Evolutionary conservation across 164 flowering plant species (phyloP).

Genomic region (Kalanchoe fedtschenkoi): DNA sequence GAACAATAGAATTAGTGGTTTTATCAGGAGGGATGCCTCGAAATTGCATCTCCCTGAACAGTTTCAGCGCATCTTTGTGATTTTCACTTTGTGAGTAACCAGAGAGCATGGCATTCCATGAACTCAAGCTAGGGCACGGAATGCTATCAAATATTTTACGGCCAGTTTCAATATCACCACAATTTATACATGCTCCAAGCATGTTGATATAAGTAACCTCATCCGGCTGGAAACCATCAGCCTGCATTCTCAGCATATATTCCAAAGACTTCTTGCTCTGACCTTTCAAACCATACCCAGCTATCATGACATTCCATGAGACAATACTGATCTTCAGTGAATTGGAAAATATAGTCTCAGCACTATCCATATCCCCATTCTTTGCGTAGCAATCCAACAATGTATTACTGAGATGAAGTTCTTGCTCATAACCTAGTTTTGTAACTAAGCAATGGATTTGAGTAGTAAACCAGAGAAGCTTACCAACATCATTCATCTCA

Average conservation of each 20-base stretch:
- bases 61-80: slow-evolving; percentile 40
- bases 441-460: slow-evolving; percentile 42
- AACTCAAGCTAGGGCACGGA: slow-evolving; percentile 38
- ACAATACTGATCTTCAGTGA: slow-evolving; percentile 31
- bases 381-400: slow-evolving; percentile 63
- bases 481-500: slow-evolving; percentile 10
- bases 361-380: slow-evolving; percentile 41
- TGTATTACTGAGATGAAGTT: slow-evolving; percentile 47
- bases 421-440: slow-evolving; percentile 47
- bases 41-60: slow-evolving; percentile 77
- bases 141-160: slow-evolving; percentile 37
- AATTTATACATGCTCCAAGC: slow-evolving; percentile 53
- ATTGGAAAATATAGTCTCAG: slow-evolving; percentile 46
- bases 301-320: slow-evolving; percentile 73
- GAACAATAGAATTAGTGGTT: slow-evolving; percentile 50
- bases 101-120: slow-evolving; percentile 79
- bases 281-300: slow-evolving; percentile 49
- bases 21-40: slow-evolving; percentile 39
- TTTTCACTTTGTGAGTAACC: slow-evolving; percentile 47
- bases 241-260: slow-evolving; percentile 34
- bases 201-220: slow-evolving; percentile 52
- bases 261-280: slow-evolving; percentile 33
- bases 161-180: slow-evolving; percentile 47
- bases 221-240: slow-evolving; percentile 45
- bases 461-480: not conserved